Evolutionary conservation across 306 rosid genomes (phyloP).

Genomic region (Sicyos baderoa): DNA sequence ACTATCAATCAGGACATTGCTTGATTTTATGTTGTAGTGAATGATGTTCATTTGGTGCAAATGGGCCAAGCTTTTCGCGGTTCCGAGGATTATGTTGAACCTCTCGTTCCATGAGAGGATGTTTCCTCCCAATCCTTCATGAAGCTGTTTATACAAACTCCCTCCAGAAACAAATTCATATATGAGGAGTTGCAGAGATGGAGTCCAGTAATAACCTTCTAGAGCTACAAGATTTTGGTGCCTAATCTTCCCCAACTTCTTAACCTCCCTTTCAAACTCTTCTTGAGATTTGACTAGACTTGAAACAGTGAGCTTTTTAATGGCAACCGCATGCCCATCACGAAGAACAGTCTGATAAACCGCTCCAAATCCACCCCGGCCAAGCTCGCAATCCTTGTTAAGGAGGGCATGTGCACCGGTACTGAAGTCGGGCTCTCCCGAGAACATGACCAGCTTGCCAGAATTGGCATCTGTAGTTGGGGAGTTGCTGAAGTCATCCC

Average conservation of each 20-base stretch:
- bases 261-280: slow-evolving; percentile 92
- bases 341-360: slow-evolving; percentile 80
- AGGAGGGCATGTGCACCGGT: slow-evolving; percentile 93
- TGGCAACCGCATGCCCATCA: slow-evolving; percentile 88
- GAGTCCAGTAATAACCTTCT: slow-evolving; percentile 98
- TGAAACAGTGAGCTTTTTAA: slow-evolving; percentile 95
- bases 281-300: slow-evolving; percentile 96
- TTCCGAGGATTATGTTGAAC: slow-evolving; percentile 77
- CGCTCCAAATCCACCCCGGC: slow-evolving; percentile 96
- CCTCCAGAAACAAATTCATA: slow-evolving; percentile 77
- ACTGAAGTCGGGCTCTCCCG: slow-evolving; percentile 94
- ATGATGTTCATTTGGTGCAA: slow-evolving; percentile 73
- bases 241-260: slow-evolving; percentile 77
- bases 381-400: slow-evolving; percentile 97
- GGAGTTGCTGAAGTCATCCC: slow-evolving; percentile 82
- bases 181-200: slow-evolving; percentile 91
- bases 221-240: slow-evolving; percentile 83
- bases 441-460: slow-evolving; percentile 97
- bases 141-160: slow-evolving; percentile 85
- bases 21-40: slow-evolving; percentile 90
- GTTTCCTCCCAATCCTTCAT: slow-evolving; percentile 71
- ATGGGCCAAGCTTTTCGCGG: slow-evolving; percentile 87
- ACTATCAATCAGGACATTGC: slow-evolving; percentile 73
- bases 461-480: slow-evolving; percentile 90
- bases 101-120: slow-evolving; percentile 88